These are phyloP conservation scores for Fusarium brevicatenulatum DNA, from an alignment of 2,329 filamentous ascomycete species.

Conservation along the genomic window DNA sequence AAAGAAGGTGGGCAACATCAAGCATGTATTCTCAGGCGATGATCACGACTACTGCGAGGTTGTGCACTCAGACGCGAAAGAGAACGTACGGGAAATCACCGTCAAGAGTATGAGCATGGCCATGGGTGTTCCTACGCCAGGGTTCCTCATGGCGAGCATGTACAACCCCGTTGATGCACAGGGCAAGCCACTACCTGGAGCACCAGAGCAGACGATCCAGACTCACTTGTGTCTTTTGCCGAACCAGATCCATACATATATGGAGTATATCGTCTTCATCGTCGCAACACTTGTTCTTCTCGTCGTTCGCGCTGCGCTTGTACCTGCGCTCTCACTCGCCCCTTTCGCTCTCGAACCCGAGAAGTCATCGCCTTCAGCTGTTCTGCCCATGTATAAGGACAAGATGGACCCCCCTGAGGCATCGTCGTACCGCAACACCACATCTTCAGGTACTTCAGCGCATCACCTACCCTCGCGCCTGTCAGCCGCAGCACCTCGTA, in stretches of 20 bases:
- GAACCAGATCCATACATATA: slow-evolving; percentile 85
- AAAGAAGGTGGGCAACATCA: slow-evolving; percentile 81
- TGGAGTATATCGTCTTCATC: slow-evolving; percentile 77
- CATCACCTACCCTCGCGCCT: slow-evolving; percentile 40
- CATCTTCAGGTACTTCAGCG: slow-evolving; percentile 41
- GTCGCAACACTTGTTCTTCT: slow-evolving; percentile 63
- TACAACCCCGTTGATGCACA: slow-evolving; percentile 86
- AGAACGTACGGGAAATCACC: slow-evolving; percentile 81
- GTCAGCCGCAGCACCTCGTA: slow-evolving; percentile 35
- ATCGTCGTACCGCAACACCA: slow-evolving; percentile 20
- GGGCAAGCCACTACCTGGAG: slow-evolving; percentile 59
- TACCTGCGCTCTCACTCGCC: slow-evolving; percentile 63
- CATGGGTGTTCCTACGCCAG: slow-evolving; percentile 91
- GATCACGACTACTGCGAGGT: slow-evolving; percentile 98
- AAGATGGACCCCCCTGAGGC: slow-evolving; percentile 59
- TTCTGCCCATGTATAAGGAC: slow-evolving; percentile 61
- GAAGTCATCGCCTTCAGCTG: slow-evolving; percentile 32
- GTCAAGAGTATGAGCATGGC: slow-evolving; percentile 96
- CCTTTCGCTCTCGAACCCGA: slow-evolving; percentile 63
- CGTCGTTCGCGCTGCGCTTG: slow-evolving; percentile 64
- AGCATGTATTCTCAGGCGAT: slow-evolving; percentile 91
- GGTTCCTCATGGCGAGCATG: slow-evolving; percentile 87
- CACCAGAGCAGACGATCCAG: slow-evolving; percentile 73
- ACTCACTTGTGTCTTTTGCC: slow-evolving; percentile 92
- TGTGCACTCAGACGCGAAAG: slow-evolving; percentile 75